These are phyloP conservation scores for Scedosporium aurantiacum DNA, from an alignment of 2,329 filamentous ascomycete species.

Conservation along the genomic window DNA sequence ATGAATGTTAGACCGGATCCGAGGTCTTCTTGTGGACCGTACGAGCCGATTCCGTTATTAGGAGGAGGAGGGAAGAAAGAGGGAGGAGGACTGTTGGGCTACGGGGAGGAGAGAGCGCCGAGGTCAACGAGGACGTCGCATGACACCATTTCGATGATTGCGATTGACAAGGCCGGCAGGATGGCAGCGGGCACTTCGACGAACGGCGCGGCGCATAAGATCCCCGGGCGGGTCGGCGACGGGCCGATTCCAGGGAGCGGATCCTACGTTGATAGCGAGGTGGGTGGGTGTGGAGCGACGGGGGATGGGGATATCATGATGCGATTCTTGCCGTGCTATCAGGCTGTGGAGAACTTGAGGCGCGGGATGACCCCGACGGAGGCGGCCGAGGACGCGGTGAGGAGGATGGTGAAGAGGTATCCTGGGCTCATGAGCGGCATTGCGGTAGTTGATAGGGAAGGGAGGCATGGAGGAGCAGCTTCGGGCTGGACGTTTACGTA, in stretches of 20 bases:
- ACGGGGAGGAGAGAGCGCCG: not conserved
- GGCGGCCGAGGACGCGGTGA: slow-evolving; percentile 39
- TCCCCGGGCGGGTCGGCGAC: slow-evolving; percentile 44
- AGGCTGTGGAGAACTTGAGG: slow-evolving; percentile 42
- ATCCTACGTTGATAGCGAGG: slow-evolving; percentile 41
- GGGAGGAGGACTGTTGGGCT: not conserved
- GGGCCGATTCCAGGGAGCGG: slow-evolving; percentile 43
- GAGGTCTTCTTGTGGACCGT: slow-evolving; percentile 33
- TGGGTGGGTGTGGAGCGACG: slow-evolving; percentile 44
- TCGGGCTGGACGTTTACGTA: slow-evolving; percentile 47
- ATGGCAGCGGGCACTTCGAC: slow-evolving; percentile 47
- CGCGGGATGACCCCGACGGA: slow-evolving; percentile 33
- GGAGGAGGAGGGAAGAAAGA: no score
- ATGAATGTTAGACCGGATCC: slow-evolving; percentile 34
- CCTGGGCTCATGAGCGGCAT: slow-evolving; percentile 35
- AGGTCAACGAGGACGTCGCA: slow-evolving; percentile 21
- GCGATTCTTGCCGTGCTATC: slow-evolving; percentile 45
- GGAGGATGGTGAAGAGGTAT: slow-evolving; percentile 36
- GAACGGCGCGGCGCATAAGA: slow-evolving; percentile 42
- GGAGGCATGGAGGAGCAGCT: slow-evolving; percentile 37
- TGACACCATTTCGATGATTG: slow-evolving; percentile 44
- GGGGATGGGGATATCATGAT: slow-evolving; percentile 48
- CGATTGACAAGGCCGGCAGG: slow-evolving; percentile 27
- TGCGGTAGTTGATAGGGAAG: slow-evolving; percentile 37
- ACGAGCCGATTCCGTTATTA: slow-evolving; percentile 18